Evolutionary conservation across 805 yeast genomes (phyloP), one percentile per base, ranked within the genome.

Genomic region (Suhomyces kilbournensis): DNA sequence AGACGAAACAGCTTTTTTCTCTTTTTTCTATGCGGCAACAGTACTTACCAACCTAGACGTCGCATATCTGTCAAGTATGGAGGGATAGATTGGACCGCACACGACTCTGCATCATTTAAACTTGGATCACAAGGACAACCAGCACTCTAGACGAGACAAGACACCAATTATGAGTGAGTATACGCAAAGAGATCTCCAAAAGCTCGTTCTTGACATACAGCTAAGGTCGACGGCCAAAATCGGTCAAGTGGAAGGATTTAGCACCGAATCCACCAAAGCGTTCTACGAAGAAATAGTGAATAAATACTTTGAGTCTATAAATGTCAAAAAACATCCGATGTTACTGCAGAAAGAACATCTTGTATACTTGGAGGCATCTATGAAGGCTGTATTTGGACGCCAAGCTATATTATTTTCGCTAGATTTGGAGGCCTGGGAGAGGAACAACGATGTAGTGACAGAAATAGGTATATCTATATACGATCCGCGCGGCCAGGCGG

Each of bases 391-490:
- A 3, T 66, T 62, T 40, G 46, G 54, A 8, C 42, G 68, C 12
- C 55, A 53, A 44, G 47, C 69, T 7, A 67, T 72, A 3, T 66
- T 78, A n/a, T 68, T 82, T 47, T 70, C 79, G 12, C 64, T 83
- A 44, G 88, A 83, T 62, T 68, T 81, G 2, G 88, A 83, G 61
- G 86, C 86, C 0, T 81, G 65, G 68, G 88, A 83, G 59, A 54
- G 59, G 22, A 65, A 77, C 55, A 67, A 66, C 12, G 60, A 68
- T 19, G 52, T 65, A 7, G 69, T 83, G 7, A 82, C 86, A 0
- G 88, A 83, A 58, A 74, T 83, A 45, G 88, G 88, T 1, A 69
- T 83, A 1, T 68, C 83, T 4, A 76, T 83, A 2, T 81, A 74
- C 60, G 85, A 83, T 56, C 86, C 87, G 4, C 60, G 78, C 22